Conservation (phyloP, 2,329 filamentous ascomycete genomes). For the Apiospora hydei region DNA sequence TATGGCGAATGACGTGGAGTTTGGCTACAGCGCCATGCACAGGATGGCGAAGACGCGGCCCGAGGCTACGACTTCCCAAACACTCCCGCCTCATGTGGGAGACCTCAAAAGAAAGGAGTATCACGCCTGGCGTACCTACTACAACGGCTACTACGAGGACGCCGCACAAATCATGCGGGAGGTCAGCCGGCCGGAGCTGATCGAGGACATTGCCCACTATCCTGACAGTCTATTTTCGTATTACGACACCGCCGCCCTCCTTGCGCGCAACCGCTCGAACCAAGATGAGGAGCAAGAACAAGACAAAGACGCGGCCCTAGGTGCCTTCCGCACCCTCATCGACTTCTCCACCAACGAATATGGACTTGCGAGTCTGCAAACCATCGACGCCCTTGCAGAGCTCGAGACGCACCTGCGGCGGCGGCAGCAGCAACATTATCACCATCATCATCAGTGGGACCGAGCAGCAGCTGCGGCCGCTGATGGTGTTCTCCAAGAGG, state of each 20-base stretch:
- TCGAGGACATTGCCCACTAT: neutral
- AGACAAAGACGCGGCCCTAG: neutral
- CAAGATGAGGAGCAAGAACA: neutral
- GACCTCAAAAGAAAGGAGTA: neutral
- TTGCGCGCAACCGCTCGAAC: neutral
- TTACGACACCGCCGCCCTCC: neutral
- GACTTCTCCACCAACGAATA: neutral
- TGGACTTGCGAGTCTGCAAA: neutral
- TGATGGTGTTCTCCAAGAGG: neutral
- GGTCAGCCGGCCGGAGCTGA: neutral
- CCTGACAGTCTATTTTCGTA: neutral
- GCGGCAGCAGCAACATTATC: neutral
- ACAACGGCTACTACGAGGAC: neutral
- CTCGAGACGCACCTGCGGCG: constrained; percentile 4
- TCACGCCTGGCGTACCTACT: neutral
- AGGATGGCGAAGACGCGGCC: neutral
- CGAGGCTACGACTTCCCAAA: too few relatives aligned
- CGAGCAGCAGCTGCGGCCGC: neutral
- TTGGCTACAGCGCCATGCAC: neutral
- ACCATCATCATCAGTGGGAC: neutral
- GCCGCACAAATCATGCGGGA: neutral
- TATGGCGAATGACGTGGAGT: neutral
- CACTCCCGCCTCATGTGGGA: neutral
- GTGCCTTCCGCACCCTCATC: neutral
- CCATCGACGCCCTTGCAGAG: neutral